A percentile compares a stretch with the other conserved stretches of the same genome.
phyloP scores from a whole-genome alignment of 768 basidiomycete species.

The Cystofilobasidium bisporidii region DNA sequence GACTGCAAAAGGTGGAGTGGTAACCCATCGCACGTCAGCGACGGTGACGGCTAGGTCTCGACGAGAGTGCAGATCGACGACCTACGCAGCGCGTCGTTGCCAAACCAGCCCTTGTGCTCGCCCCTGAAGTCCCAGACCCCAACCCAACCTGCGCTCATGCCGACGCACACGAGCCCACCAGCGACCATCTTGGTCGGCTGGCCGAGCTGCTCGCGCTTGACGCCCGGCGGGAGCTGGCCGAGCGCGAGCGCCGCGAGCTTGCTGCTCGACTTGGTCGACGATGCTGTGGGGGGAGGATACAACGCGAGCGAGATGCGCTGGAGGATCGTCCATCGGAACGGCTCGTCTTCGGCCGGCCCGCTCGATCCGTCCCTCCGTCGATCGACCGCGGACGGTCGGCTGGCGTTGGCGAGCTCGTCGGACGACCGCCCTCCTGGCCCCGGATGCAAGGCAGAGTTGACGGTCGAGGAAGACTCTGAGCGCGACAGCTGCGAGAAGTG shows the following conservation, averaged over 20 bases:
- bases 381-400: background rate
- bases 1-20: constrained; percentile 42
- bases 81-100: constrained; percentile 57
- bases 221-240: background rate
- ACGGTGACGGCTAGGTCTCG: background rate
- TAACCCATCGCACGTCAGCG: too few relatives aligned
- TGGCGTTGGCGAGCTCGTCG: too few relatives aligned
- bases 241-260: constrained; percentile 13
- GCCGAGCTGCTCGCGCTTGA: constrained; percentile 40
- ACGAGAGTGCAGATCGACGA: background rate
- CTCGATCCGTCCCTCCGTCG: background rate
- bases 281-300: constrained; percentile 3
- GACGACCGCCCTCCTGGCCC: too few relatives aligned
- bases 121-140: constrained; percentile 87
- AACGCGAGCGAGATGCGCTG: constrained; percentile 21
- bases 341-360: constrained; percentile 2
- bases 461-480: constrained; percentile 26
- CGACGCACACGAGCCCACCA: constrained; percentile 80
- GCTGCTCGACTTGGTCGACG: background rate
- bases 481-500: constrained; percentile 28
- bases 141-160: constrained; percentile 67
- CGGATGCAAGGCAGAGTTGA: constrained; percentile 21
- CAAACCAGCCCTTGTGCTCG: constrained; percentile 67
- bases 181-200: constrained; percentile 71
- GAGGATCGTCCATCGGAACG: constrained; percentile 19